Evolutionary conservation across 345 rosid species (phyloP), one percentile per base, ranked within the genome.

Genomic region (Euphorbia tirucalli): DNA sequence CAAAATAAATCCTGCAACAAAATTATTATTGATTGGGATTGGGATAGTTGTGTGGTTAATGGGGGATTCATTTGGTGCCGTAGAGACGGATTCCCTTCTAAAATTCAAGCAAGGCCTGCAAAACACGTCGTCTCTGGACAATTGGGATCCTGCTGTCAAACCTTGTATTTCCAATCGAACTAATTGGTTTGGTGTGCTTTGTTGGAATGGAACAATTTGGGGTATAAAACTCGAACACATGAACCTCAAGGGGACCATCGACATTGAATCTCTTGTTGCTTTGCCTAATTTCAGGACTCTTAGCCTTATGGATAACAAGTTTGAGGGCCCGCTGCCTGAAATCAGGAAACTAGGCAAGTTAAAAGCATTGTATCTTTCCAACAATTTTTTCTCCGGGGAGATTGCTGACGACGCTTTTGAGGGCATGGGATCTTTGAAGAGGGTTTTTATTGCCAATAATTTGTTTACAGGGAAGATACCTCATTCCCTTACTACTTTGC

Each of bases 301-400:
- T 41, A 88, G 93, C 77, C 82, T 91, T 19, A 87, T 87, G 97
- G 84, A 91, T 83, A 91, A 91, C 41, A 24, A 80, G 19, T 81
- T 91, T 32, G 79, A 67, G 0, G 97, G 95, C 15, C 67, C 80
- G 43, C 65, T 89, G 73, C 97, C 95, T 7, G 60, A 80, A 0
- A 66, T 91, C 31, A 87, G 73, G 78, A 84, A 81, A 71, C 54
- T 91, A 2, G 71, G 74, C 18, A 68, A 83, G 0, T 46, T 91
- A 43, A 89, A 85, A 71, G 74, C 91, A 14, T 65, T 91, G 77
- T 91, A 77, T 68, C 73, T 91, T 57, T 87, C 97, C 11, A 85
- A 89, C 66, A 91, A 91, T 72, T 57, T 76, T 3, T 84, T 91
- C 70, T 35, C 83, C 1, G 93, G 93, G 27, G 72, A 75, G 39